Base-by-base conservation (phyloP, 768 basidiomycete species). In the Xanthoconium stramineum region DNA sequence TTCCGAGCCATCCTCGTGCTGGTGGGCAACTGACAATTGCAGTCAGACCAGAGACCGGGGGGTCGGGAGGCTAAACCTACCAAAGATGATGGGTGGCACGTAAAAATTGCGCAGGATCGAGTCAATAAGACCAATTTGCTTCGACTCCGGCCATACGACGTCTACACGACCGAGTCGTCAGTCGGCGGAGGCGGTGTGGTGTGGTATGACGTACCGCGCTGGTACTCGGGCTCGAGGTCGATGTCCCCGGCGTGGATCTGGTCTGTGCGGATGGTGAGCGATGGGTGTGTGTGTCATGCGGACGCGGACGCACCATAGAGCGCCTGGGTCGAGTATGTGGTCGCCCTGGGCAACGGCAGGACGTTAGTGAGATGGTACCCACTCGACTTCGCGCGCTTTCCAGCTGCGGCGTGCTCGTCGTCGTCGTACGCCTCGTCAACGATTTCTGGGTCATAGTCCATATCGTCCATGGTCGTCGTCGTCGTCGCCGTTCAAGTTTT, bases 41-140 rank as follows among this genome's bases (percentile, higher is more conserved):
- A 4, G 50, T 53, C 13, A 55, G 60, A 47, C n/a, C 30, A 7
- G 3, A 20, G 33, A 14, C 17, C 4, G 19, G 33, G 7, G 1
- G n/a, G n/a, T n/a, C 10, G 29, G 8, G 43, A 15, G 20, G 3
- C 1, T 10, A 12, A 1, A 5, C 79, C n/a, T 58, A 84, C 84
- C 79, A 58, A 93, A 91, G 11, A 93, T 85, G 24, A 93, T 77
- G 0, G 90, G 87, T 0, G 91, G 91, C 10, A 93, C 80, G 53
- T 89, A 90, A 57, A 84, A 90, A 64, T 91, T 90, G 43, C 86
- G 83, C 57, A 89, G 82, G 12, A 91, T 77, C 2, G 87, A 89
- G 66, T 92, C 91, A 40, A 93, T 83, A 29, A 93, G 76, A 0
- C 83, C 82, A 20, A 85, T 80, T 67, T 91, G 88, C 69, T 91